Evolutionary conservation across 2,329 filamentous ascomycete species (phyloP), one percentile per base, ranked within the genome.

Genomic region (Drechslerella dactyloides): DNA sequence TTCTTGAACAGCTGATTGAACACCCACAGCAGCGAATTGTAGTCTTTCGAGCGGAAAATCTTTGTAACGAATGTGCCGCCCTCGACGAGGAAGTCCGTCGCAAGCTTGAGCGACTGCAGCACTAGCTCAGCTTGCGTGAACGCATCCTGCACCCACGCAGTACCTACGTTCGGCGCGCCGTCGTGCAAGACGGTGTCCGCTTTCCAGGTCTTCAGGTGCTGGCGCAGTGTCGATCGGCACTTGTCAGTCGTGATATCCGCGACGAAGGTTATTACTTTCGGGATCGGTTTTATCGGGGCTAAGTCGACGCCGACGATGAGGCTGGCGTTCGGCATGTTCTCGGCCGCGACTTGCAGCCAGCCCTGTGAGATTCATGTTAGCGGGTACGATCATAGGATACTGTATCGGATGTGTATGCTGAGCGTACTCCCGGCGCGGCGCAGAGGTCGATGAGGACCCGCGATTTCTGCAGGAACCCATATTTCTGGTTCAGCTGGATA

Each of bases 401-500:
- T 42, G 13, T 17, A 59, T 56, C 11, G 46, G 19, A 17, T 35
- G 5, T 21, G 2, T 19, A 4, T 17, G 21, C 19, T 10, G 1
- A 55, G 56, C 55, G 24, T 65, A 91, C 89, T 81, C 94, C 94
- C 33, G 94, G 94, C 19, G 94, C 94, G 75, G 94, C 94, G 82
- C 94, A 99, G 79, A 99, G 89, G 88, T 99, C 96, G 79, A 99
- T 84, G 73, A 97, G 83, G 77, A 97, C 94, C 83, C 91, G 96
- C 81, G 91, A 96, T 84, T 96, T 93, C 81, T 97, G 92, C 76
- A 99, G 84, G 81, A 99, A 99, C 76, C 91, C 90, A 89, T 96
- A 99, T 80, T 97, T 97, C 82, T 97, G 97, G 83, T 99, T 99
- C 77, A 99, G 83, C 80, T 99, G 93, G 76, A 99, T 93, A 77